Conservation (phyloP, 768 basidiomycete genomes). For the Agaricus bisporus region DNA sequence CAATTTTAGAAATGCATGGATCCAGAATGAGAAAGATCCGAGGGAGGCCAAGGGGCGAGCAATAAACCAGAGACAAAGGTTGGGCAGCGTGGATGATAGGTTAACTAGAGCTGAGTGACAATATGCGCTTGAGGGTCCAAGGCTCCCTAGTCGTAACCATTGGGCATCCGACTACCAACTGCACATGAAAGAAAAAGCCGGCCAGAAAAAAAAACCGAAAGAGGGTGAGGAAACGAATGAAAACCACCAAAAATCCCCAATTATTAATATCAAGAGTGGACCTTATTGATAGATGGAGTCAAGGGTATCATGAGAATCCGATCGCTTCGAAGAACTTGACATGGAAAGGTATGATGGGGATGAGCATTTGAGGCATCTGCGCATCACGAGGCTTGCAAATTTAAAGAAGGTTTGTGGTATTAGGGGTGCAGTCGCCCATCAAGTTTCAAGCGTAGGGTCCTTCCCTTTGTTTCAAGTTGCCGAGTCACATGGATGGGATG, state of each 20-base stretch:
- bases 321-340: background rate
- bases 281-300: background rate
- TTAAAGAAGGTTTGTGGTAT: constrained; percentile 6
- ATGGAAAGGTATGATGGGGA: background rate
- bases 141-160: background rate
- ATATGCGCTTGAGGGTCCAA: background rate
- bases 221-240: background rate
- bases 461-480: constrained; percentile 6
- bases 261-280: background rate
- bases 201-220: constrained; percentile 1
- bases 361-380: background rate
- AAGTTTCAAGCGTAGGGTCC: constrained; percentile 5
- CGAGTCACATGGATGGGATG: constrained; percentile 2
- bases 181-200: background rate
- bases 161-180: background rate
- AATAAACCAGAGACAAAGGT: background rate
- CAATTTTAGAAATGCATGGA: background rate
- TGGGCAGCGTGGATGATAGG: background rate
- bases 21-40: background rate
- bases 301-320: constrained; percentile 4
- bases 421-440: constrained; percentile 6
- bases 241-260: constrained; percentile 12
- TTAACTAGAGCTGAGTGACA: constrained; percentile 2
- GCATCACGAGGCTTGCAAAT: constrained; percentile 8
- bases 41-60: background rate